These are phyloP conservation scores for Arxiozyma heterogenica DNA, from an alignment of 1,139 yeast genomes.

Conservation along the genomic window DNA sequence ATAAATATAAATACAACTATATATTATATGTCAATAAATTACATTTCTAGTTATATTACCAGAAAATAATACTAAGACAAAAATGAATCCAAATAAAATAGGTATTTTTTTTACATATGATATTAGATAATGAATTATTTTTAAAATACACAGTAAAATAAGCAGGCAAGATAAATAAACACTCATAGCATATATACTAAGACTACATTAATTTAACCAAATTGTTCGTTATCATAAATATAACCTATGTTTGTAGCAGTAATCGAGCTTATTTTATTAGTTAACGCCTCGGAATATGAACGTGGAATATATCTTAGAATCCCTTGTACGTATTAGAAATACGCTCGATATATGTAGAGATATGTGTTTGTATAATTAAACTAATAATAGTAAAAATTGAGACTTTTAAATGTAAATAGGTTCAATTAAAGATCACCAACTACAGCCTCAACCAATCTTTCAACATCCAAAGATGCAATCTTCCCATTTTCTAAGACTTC, in stretches of 20 bases:
- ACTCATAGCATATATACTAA: background rate
- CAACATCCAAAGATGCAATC: conserved; percentile 73
- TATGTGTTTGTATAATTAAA: too few species aligned
- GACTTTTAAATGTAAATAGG: too few species aligned
- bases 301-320: too few species aligned
- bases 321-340: background rate
- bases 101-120: background rate
- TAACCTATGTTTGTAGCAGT: background rate
- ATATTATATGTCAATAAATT: too few species aligned
- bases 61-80: background rate
- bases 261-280: too few species aligned
- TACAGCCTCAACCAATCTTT: conserved; percentile 55
- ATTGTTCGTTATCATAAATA: background rate
- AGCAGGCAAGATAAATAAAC: background rate
- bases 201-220: too few species aligned
- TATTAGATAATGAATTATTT: background rate
- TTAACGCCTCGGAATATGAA: background rate
- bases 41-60: background rate
- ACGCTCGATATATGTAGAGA: too few species aligned
- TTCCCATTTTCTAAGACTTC: conserved; percentile 83
- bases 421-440: conserved; percentile 35
- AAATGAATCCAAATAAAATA: too few species aligned
- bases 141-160: too few species aligned
- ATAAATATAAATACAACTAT: conserved; percentile 22
- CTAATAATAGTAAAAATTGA: too few species aligned